A percentile compares a stretch with the other conserved stretches of the same genome.
phyloP scores from a whole-genome alignment of 2,329 filamentous ascomycete species.

The Alternaria burnsii region DNA sequence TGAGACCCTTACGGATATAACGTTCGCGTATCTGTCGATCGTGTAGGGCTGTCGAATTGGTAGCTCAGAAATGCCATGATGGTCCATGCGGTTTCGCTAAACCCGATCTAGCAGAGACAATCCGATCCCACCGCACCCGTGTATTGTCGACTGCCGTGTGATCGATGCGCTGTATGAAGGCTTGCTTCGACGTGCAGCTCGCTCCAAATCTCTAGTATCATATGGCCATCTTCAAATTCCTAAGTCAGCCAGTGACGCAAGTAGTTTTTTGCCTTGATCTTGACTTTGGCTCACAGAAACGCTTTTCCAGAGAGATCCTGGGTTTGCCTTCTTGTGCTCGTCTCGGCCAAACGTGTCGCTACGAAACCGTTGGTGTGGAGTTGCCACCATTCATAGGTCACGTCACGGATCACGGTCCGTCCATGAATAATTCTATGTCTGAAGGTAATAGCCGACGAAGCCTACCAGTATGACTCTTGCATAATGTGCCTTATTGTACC shows the following conservation, averaged over 20 bases:
- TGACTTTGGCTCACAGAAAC: background rate
- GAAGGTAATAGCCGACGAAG: background rate
- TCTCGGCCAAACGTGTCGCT: background rate
- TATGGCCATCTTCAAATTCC: background rate
- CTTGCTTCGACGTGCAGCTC: background rate
- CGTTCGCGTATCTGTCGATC: slow-evolving; percentile 1
- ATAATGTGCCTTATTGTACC: background rate
- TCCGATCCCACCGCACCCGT: slow-evolving; percentile 6
- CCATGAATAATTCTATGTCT: background rate
- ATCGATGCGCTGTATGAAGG: slow-evolving; percentile 6
- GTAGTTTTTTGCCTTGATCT: background rate
- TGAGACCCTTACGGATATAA: background rate
- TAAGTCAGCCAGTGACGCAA: background rate
- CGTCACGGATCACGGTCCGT: background rate
- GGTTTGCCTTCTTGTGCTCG: background rate
- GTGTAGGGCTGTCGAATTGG: background rate
- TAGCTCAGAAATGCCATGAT: slow-evolving; percentile 1
- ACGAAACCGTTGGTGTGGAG: background rate
- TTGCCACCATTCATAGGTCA: background rate
- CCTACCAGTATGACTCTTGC: background rate
- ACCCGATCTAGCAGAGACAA: slow-evolving; percentile 3
- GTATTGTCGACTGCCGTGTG: background rate
- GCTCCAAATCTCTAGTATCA: background rate
- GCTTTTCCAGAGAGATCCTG: background rate
- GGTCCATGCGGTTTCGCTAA: slow-evolving; percentile 11